A percentile compares a stretch with the other conserved stretches of the same genome.
These are phyloP conservation scores for Inonotus obliquus DNA, from an alignment of 1,284 basidiomycete species.

Conservation along the genomic window DNA sequence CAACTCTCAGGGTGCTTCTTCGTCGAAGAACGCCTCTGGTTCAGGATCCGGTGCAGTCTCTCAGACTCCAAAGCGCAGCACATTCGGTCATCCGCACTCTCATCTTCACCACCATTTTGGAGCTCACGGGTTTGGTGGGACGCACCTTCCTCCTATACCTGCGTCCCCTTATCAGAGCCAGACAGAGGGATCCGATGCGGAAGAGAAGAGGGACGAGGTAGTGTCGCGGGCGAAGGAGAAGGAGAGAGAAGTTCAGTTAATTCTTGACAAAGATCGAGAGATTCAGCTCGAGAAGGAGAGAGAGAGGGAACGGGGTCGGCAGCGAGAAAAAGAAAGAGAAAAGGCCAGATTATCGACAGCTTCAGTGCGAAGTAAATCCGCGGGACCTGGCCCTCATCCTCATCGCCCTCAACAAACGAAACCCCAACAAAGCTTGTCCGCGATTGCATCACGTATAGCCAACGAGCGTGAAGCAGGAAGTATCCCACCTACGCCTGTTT, in stretches of 20 bases:
- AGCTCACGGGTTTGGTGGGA: constrained; percentile 3
- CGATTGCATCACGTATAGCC: constrained; percentile 34
- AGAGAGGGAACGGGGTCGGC: constrained; percentile 22
- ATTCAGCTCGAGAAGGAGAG: constrained; percentile 18
- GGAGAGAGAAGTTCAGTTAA: background rate
- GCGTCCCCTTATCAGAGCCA: constrained; percentile 33
- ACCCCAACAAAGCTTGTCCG: constrained; percentile 35
- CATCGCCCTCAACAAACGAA: constrained; percentile 24
- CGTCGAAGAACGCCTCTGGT: background rate
- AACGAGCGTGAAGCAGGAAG: background rate
- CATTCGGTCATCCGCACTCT: background rate
- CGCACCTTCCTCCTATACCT: constrained; percentile 33
- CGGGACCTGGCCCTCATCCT: constrained; percentile 26
- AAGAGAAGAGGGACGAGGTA: constrained; percentile 26
- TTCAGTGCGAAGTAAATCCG: constrained; percentile 43
- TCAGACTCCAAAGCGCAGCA: constrained; percentile 1
- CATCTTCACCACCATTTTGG: background rate
- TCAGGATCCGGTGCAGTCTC: background rate
- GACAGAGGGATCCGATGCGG: constrained; percentile 28
- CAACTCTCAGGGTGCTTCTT: background rate
- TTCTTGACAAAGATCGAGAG: constrained; percentile 3
- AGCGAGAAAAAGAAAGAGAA: constrained; percentile 27
- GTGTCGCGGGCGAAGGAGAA: constrained; percentile 26
- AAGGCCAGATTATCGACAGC: constrained; percentile 28
- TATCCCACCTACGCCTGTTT: constrained; percentile 9